Evolutionary conservation across 2,329 filamentous ascomycete genomes (phyloP).

Genomic region (Emmonsiellopsis sp.): DNA sequence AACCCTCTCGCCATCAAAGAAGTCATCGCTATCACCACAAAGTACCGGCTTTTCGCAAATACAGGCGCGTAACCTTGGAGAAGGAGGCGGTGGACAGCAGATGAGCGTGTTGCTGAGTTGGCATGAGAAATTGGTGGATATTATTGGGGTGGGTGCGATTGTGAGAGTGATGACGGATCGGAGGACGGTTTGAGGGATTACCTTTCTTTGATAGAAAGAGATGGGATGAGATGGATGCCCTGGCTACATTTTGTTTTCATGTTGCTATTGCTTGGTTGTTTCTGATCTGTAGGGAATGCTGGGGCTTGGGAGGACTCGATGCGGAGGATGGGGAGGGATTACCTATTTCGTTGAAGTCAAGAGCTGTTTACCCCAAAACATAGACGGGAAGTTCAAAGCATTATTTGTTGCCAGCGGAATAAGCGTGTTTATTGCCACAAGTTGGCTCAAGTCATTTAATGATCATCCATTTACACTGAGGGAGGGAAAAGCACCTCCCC

Average conservation of each 20-base stretch:
- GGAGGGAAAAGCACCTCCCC: background rate
- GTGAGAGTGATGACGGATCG: constrained; percentile 94
- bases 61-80: constrained; percentile 46
- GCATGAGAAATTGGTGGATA: constrained; percentile 97
- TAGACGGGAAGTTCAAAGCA: no score
- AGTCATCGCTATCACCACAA: constrained; percentile 55
- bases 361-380: no score
- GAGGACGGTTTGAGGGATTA: constrained; percentile 61
- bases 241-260: no score
- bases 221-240: background rate
- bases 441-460: no score
- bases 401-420: no score
- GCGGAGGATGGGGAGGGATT: no score
- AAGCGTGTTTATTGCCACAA: no score
- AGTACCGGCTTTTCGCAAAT: constrained; percentile 84
- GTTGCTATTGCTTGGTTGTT: no score
- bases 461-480: background rate
- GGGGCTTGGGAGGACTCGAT: no score
- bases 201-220: background rate
- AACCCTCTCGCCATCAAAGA: constrained; percentile 40
- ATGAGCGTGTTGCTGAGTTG: constrained; percentile 98
- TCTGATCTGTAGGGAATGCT: no score
- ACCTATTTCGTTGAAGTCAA: no score
- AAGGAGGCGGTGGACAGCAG: constrained; percentile 66
- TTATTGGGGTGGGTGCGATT: constrained; percentile 86